phyloP scores from a whole-genome alignment of 148 eudicot genomes.

The Cornus florida region DNA sequence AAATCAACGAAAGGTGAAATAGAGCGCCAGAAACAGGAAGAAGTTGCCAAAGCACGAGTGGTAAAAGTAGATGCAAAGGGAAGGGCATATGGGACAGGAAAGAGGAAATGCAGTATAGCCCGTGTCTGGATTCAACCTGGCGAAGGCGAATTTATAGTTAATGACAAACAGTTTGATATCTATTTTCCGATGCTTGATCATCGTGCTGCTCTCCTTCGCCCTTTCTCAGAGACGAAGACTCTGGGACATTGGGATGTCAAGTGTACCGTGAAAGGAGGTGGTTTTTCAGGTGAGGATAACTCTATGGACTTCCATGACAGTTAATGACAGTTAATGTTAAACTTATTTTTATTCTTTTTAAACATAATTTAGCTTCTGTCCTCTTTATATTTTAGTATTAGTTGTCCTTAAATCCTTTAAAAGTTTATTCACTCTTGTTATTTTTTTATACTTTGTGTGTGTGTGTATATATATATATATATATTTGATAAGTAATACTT shows the following conservation, averaged over 20 bases:
- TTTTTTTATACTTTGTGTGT: too few relatives aligned
- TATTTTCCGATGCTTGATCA: conserved; percentile 97
- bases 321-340: too few relatives aligned
- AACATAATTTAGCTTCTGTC: too few relatives aligned
- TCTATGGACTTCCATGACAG: not conserved
- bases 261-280: conserved; percentile 98
- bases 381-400: not conserved
- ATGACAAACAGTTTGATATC: conserved; percentile 86
- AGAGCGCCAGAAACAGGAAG: conserved; percentile 88
- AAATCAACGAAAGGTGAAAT: conserved; percentile 70
- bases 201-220: conserved; percentile 96
- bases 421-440: not conserved
- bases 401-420: not conserved
- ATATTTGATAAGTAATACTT: too few relatives aligned
- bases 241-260: conserved; percentile 84
- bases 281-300: conserved; percentile 61
- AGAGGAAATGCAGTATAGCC: conserved; percentile 89
- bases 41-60: conserved; percentile 75
- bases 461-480: too few relatives aligned
- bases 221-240: conserved; percentile 84
- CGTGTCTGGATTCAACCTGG: conserved; percentile 97
- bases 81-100: conserved; percentile 96
- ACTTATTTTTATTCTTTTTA: too few relatives aligned
- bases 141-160: conserved; percentile 68
- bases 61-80: conserved; percentile 78